A percentile compares a stretch with the other conserved stretches of the same genome.
These are phyloP conservation scores for Sisymbrium altissimum DNA, from an alignment of 345 rosid genomes.

Conservation along the genomic window DNA sequence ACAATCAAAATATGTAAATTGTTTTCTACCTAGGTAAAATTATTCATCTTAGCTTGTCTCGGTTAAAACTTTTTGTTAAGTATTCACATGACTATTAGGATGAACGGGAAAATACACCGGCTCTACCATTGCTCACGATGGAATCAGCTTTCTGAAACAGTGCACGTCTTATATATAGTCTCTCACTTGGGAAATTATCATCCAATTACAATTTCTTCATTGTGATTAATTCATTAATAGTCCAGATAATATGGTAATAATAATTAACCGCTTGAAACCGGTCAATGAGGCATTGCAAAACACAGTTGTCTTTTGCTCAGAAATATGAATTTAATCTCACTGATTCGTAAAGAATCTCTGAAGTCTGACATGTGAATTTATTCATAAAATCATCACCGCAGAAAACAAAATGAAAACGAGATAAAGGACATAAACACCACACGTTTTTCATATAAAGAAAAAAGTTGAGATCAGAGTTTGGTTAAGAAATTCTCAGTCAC, in stretches of 20 bases:
- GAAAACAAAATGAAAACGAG: not conserved
- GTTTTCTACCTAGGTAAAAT: too few relatives aligned
- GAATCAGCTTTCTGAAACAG: too few relatives aligned
- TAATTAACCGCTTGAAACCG: not conserved
- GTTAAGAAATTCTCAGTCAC: slow-evolving; percentile 30
- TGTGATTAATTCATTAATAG: not conserved
- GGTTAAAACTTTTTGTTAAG: too few relatives aligned
- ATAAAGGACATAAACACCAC: not conserved
- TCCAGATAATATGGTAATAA: not conserved
- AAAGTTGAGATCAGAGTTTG: slow-evolving; percentile 32
- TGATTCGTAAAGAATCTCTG: slow-evolving; percentile 32
- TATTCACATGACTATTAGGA: too few relatives aligned
- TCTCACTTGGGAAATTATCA: too few relatives aligned
- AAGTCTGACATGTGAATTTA: slow-evolving; percentile 38
- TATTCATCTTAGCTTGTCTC: too few relatives aligned
- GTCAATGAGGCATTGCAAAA: not conserved
- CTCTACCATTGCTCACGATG: too few relatives aligned
- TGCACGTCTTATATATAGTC: too few relatives aligned
- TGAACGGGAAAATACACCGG: too few relatives aligned
- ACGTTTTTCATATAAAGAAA: not conserved
- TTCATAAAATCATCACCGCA: slow-evolving; percentile 31
- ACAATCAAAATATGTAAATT: too few relatives aligned
- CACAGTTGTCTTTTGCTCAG: slow-evolving; percentile 25
- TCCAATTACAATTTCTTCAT: too few relatives aligned
- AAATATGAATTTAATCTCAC: slow-evolving; percentile 30